These are phyloP conservation scores for Rubia peregrina DNA, from an alignment of 305 asterid genomes.

Conservation along the genomic window DNA sequence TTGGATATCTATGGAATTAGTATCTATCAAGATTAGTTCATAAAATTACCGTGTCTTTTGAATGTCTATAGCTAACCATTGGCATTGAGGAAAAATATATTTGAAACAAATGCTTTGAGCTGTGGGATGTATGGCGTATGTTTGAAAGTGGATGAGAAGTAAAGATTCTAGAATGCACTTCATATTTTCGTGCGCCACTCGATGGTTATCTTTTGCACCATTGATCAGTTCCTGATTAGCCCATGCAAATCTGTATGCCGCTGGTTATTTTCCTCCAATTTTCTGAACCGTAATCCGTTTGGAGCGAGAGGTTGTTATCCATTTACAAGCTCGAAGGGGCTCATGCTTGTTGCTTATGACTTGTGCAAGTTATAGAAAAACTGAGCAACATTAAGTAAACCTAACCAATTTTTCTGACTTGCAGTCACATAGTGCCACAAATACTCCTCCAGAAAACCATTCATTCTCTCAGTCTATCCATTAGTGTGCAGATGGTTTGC, in stretches of 20 bases:
- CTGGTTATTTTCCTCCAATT: background rate
- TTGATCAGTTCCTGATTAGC: background rate
- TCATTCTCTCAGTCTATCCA: background rate
- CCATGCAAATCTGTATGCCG: background rate
- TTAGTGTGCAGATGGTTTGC: background rate
- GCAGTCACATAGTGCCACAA: background rate
- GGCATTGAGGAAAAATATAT: too few relatives aligned
- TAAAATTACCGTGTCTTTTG: too few relatives aligned
- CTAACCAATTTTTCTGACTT: background rate
- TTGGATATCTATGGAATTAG: too few relatives aligned
- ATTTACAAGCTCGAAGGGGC: background rate
- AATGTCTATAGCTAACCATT: too few relatives aligned
- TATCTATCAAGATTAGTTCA: too few relatives aligned
- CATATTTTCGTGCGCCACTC: background rate
- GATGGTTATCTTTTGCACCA: background rate
- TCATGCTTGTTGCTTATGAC: background rate
- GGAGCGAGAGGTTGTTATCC: background rate
- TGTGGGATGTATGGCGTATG: too few relatives aligned
- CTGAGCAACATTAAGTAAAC: background rate
- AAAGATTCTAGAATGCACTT: background rate
- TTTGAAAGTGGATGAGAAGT: too few relatives aligned
- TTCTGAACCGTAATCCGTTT: background rate
- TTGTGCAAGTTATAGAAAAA: background rate
- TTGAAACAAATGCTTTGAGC: too few relatives aligned
- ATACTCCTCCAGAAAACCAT: background rate